A percentile compares a stretch with the other conserved stretches of the same genome.
Evolutionary conservation across 768 basidiomycete genomes (phyloP).

Genomic region (Lactarius hatsudake): DNA sequence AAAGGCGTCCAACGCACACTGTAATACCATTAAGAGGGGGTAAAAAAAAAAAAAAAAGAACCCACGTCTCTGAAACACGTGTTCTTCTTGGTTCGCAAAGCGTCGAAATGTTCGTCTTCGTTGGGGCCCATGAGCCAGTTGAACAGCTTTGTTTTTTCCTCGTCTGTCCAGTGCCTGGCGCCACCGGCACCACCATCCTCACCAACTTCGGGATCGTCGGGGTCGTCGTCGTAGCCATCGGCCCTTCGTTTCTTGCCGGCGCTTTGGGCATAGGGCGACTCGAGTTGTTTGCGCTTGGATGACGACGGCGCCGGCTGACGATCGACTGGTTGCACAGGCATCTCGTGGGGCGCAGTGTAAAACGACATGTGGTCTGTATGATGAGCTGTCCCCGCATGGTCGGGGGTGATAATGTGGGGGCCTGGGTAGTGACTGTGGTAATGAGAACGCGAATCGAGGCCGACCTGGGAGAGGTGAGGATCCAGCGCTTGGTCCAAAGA

Average conservation of each 20-base stretch:
- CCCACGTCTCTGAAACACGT: conserved; percentile 75
- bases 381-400: conserved; percentile 24
- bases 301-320: conserved; percentile 20
- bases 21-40: conserved; percentile 1
- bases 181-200: conserved; percentile 39
- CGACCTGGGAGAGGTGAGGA: conserved; percentile 28
- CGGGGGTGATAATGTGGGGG: conserved; percentile 25
- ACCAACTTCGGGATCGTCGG: conserved; percentile 28
- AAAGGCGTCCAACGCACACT: conserved; percentile 74
- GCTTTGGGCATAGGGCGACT: conserved; percentile 17
- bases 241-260: conserved; percentile 26
- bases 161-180: conserved; percentile 83
- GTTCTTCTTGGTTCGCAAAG: conserved; percentile 76
- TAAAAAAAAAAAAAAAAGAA: conserved; percentile 1
- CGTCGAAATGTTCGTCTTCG: conserved; percentile 76
- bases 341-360: conserved; percentile 24
- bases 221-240: conserved; percentile 26
- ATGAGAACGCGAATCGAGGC: conserved; percentile 28
- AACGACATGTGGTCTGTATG: conserved; percentile 27
- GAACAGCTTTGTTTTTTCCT: conserved; percentile 76
- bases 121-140: conserved; percentile 71
- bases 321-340: conserved; percentile 25
- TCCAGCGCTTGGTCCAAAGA: conserved; percentile 29
- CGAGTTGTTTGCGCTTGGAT: conserved; percentile 28
- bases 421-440: conserved; percentile 26